Evolutionary conservation across 140 eudicot genomes (phyloP).

Genomic region (Bidens hawaiensis): DNA sequence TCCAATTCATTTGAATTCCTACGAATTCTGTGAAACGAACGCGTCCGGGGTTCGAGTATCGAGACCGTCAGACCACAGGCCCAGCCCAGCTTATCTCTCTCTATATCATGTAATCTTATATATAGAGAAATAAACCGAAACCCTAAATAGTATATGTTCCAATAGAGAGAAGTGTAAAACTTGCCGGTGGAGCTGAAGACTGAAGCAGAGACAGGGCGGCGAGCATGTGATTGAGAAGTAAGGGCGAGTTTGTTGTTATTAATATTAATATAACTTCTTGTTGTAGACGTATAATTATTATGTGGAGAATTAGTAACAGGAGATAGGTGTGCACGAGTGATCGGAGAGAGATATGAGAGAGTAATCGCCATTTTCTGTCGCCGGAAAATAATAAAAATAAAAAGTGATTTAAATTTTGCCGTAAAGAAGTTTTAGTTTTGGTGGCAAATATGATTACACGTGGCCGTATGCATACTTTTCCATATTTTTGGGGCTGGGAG

Average conservation of each 20-base stretch:
- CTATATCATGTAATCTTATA: too few species aligned
- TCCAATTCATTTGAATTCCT: too few species aligned
- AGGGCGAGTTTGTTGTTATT: conserved; percentile 10
- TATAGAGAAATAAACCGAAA: too few species aligned
- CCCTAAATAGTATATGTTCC: too few species aligned
- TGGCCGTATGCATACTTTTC: conserved; percentile 14
- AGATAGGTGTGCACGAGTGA: conserved; percentile 13
- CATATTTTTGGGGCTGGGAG: neutral
- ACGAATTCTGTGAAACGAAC: too few species aligned
- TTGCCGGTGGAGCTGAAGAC: conserved; percentile 56
- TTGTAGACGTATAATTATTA: neutral
- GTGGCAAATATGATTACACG: conserved; percentile 39
- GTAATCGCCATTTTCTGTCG: conserved; percentile 37
- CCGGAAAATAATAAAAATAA: conserved; percentile 20
- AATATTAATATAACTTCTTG: neutral
- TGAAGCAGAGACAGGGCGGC: conserved; percentile 39
- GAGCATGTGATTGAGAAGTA: conserved; percentile 17
- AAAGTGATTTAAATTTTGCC: neutral
- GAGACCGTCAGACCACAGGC: too few species aligned
- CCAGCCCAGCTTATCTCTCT: too few species aligned
- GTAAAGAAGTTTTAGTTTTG: conserved; percentile 24
- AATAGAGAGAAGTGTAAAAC: conserved; percentile 24
- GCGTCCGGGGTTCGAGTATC: too few species aligned
- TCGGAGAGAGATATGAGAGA: conserved; percentile 33
- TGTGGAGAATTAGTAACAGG: conserved; percentile 1